Base-by-base conservation (phyloP, 1,139 yeast genomes). In the Magnusiomyces magnusii region DNA sequence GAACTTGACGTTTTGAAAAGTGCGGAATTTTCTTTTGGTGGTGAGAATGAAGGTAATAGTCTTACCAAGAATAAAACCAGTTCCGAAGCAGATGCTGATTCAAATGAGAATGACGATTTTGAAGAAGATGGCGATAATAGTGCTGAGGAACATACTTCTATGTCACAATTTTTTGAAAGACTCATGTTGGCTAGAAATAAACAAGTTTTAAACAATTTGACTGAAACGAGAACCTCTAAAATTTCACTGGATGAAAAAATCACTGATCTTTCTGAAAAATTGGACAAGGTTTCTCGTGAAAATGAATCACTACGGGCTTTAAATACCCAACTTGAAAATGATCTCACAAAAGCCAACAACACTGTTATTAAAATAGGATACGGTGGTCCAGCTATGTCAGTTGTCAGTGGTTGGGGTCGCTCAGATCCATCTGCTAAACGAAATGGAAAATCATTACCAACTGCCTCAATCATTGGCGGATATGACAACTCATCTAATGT, bases 1-100 rank as follows among this genome's bases (percentile, higher is more conserved):
- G 97, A 91, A 68, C 75, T 91, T 61, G 80, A 79, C 24, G 80
- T 90, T 31, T 72, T 92, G 62, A 84, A 88, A 68, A 85, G 84
- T 63, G 85, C 89, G 50, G 91, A 88, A 68, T 87, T 87, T 73
- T 61, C 58, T 10, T 54, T 50, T 23, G 62, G 60, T 2, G 62
- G 59, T 19, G 63, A 59, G 9, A 63, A 60, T 19, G 66, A 62
- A 15, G 77, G 70, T 27, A 74, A 69, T 17, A 74, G 69, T n/a
- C n/a, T n/a, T 0, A 74, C 58, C 15, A 60, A 61, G 19, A 59
- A 56, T 17, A 77, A 70, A 27, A 74, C 70, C 27, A 73, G 68
- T 1, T 73, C 68, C 9, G 51, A 24, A n/a, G 61, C 56, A 0
- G 60, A 50, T 23, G 60, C 57, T 53, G 55, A 62, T 27, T 31